phyloP scores from a whole-genome alignment of 202 grass and related monocot species.

The Zoysia matrella region DNA sequence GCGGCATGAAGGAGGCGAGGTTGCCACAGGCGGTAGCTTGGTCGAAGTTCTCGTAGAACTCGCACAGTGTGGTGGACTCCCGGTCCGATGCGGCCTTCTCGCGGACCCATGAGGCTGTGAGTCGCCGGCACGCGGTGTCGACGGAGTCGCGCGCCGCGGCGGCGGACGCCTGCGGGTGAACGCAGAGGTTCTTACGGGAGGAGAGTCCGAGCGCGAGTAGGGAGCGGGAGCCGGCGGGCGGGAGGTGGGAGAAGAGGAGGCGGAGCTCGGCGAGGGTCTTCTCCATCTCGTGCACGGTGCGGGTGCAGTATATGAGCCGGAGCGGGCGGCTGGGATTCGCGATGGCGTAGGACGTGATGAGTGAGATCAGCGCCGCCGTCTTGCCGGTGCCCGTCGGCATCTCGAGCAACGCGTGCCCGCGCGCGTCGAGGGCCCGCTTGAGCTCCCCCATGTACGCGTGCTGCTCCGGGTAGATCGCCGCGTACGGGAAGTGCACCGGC shows the following conservation, averaged over 20 bases:
- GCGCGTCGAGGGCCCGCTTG: conserved; percentile 86
- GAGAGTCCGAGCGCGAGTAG: conserved; percentile 91
- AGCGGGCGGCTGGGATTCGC: conserved; percentile 58
- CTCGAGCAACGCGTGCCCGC: conserved; percentile 90
- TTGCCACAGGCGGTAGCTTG: conserved; percentile 54
- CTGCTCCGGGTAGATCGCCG: conserved; percentile 96
- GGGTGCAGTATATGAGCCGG: conserved; percentile 94
- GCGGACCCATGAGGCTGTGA: conserved; percentile 88
- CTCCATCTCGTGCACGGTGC: conserved; percentile 99
- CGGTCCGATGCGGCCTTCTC: conserved; percentile 62
- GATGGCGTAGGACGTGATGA: conserved; percentile 82
- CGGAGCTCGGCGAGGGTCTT: conserved; percentile 92
- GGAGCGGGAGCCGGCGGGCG: conserved; percentile 41
- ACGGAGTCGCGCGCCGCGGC: conserved; percentile 75
- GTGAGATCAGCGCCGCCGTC: conserved; percentile 84
- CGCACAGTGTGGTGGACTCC: conserved; percentile 55
- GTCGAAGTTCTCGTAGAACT: conserved; percentile 82
- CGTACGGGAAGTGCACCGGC: conserved; percentile 91
- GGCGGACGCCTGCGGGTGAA: conserved; percentile 74
- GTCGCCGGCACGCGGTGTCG: conserved; percentile 82
- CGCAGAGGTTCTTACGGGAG: conserved; percentile 94
- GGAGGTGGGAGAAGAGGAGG: conserved; percentile 75
- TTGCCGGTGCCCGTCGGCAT: conserved; percentile 98
- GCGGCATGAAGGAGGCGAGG: conserved; percentile 63
- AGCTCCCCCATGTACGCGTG: conserved; percentile 94